Evolutionary conservation across 257 asterid species (phyloP).

Genomic region (Leonotis leonurus): DNA sequence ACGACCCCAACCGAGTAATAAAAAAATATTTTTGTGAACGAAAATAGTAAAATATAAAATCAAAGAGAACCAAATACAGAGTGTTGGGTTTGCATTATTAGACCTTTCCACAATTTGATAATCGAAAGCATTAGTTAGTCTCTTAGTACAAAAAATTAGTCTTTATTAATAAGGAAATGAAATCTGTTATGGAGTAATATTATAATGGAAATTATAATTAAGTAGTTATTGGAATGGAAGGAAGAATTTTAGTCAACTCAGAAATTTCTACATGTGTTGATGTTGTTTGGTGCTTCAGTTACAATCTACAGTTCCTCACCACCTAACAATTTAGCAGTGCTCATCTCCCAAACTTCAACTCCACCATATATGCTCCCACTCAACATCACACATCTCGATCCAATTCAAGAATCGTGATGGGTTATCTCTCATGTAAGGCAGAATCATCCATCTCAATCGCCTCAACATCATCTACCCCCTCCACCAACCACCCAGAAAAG

Average conservation of each 20-base stretch:
- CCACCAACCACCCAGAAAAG: conserved; percentile 23
- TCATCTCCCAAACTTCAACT: neutral
- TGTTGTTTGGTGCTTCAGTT: neutral
- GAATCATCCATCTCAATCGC: conserved; percentile 55
- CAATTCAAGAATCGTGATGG: conserved; percentile 40
- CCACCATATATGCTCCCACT: neutral
- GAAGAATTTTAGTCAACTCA: conserved; percentile 25
- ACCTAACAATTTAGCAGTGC: conserved; percentile 11
- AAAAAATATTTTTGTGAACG: too few relatives aligned
- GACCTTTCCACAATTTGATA: too few relatives aligned
- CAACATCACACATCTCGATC: neutral
- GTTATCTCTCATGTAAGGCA: conserved; percentile 78
- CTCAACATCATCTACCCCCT: conserved; percentile 19
- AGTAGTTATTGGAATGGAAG: too few relatives aligned
- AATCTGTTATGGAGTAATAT: too few relatives aligned
- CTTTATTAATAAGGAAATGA: too few relatives aligned
- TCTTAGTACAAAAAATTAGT: too few relatives aligned
- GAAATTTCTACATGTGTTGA: conserved; percentile 1
- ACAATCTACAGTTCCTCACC: conserved; percentile 14
- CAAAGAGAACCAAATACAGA: too few relatives aligned
- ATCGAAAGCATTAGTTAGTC: too few relatives aligned
- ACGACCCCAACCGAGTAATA: too few relatives aligned
- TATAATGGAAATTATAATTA: too few relatives aligned
- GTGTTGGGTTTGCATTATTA: too few relatives aligned
- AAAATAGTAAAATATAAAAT: too few relatives aligned